Evolutionary conservation across 768 basidiomycete species (phyloP).

Genomic region (Suillus clintonianus): DNA sequence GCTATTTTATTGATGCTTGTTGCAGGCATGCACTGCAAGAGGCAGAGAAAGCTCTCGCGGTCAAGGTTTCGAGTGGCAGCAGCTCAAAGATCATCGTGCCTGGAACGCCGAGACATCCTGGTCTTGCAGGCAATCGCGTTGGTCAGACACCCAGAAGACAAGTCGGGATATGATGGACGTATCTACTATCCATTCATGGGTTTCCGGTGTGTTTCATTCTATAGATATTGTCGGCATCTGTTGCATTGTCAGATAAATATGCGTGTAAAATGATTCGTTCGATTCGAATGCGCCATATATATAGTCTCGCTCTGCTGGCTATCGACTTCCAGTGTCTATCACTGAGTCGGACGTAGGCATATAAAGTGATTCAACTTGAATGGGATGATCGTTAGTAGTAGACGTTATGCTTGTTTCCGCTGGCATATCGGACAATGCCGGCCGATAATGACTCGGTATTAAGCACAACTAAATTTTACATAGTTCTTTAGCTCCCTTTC

Average conservation of each 20-base stretch:
- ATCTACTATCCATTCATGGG: not conserved
- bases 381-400: no score
- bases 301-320: no score
- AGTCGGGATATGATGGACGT: constrained; percentile 58
- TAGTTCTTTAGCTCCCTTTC: not conserved
- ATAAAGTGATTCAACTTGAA: no score
- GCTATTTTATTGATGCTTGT: constrained; percentile 7
- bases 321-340: no score
- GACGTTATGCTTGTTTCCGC: not conserved
- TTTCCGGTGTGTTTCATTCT: constrained; percentile 2
- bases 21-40: constrained; percentile 62
- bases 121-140: constrained; percentile 65
- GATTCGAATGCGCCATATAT: no score
- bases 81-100: constrained; percentile 72
- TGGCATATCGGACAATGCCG: not conserved
- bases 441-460: not conserved
- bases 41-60: constrained; percentile 58
- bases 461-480: not conserved
- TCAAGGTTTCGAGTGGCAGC: constrained; percentile 53
- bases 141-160: constrained; percentile 76
- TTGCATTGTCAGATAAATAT: not conserved
- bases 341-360: no score
- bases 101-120: constrained; percentile 76
- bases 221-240: not conserved
- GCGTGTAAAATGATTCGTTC: not conserved